Percentiles rank a stretch among this genome's conserved stretches.
Evolutionary conservation across 257 asterid genomes (phyloP).

Genomic region (Penstemon davidsonii): DNA sequence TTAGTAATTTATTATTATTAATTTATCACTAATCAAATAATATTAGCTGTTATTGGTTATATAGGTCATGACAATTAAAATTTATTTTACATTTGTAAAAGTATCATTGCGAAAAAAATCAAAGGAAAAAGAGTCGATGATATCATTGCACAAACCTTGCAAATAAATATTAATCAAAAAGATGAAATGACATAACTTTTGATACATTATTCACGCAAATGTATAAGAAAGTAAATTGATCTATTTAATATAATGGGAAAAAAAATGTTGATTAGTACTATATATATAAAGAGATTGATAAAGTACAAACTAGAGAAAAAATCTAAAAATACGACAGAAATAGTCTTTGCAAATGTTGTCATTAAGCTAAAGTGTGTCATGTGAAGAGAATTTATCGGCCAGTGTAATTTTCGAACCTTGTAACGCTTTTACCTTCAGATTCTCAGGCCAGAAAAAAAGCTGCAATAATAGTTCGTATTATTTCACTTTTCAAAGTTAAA

Average conservation of each 20-base stretch:
- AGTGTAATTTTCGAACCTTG: slow-evolving; percentile 1
- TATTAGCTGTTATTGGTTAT: no score
- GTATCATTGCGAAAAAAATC: no score
- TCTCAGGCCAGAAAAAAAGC: slow-evolving; percentile 32
- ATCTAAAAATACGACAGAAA: slow-evolving; percentile 33
- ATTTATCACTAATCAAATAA: no score
- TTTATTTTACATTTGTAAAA: no score
- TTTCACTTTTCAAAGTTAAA: slow-evolving; percentile 23
- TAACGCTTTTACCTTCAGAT: slow-evolving; percentile 29
- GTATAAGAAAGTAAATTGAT: no score
- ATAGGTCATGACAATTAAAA: no score
- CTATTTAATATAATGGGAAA: background rate
- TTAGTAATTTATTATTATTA: no score
- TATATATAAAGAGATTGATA: background rate
- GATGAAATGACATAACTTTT: no score
- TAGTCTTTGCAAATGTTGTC: slow-evolving; percentile 27
- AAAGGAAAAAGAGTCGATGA: background rate
- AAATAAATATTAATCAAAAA: no score
- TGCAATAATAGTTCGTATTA: slow-evolving; percentile 26
- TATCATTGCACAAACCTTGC: no score
- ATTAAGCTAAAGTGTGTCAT: slow-evolving; percentile 20
- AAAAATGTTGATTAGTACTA: background rate
- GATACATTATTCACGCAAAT: no score
- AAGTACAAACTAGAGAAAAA: slow-evolving; percentile 21
- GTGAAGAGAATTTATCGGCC: slow-evolving; percentile 42